A percentile compares a stretch with the other conserved stretches of the same genome.
Evolutionary conservation across 192 early-diverging fungal species (phyloP).

Genomic region (Coemansia sp.): DNA sequence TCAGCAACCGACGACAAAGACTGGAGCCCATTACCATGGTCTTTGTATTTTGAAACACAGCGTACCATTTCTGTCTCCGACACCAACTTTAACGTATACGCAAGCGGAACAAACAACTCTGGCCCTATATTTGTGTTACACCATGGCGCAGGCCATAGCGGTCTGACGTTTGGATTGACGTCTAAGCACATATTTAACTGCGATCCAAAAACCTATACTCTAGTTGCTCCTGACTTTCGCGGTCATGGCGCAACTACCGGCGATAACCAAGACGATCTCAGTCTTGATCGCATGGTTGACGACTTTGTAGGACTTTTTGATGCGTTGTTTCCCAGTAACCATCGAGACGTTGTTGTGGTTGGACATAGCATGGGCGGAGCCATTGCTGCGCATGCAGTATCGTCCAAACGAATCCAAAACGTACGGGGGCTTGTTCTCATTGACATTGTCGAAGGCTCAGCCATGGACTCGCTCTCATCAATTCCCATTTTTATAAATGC

Average conservation of each 20-base stretch:
- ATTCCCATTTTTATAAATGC: conserved; percentile 45
- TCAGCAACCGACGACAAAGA: background rate
- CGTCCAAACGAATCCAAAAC: conserved; percentile 48
- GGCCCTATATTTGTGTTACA: conserved; percentile 74
- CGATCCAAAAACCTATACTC: conserved; percentile 21
- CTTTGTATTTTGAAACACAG: conserved; percentile 59
- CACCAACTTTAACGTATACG: conserved; percentile 52
- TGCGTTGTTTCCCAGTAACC: conserved; percentile 50
- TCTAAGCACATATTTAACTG: conserved; percentile 54
- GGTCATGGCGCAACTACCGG: conserved; percentile 64
- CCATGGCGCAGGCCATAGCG: conserved; percentile 78
- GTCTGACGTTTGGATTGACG: conserved; percentile 65
- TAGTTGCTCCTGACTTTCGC: conserved; percentile 69
- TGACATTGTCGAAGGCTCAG: conserved; percentile 78
- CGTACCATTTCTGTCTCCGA: conserved; percentile 30
- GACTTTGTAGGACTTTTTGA: conserved; percentile 60
- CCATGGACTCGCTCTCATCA: conserved; percentile 47
- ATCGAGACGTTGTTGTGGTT: conserved; percentile 63
- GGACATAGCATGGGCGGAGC: conserved; percentile 86
- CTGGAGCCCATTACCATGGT: conserved; percentile 53
- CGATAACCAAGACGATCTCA: conserved; percentile 56
- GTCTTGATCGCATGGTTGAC: conserved; percentile 57
- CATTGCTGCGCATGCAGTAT: conserved; percentile 60
- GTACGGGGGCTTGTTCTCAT: conserved; percentile 66
- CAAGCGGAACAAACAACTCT: conserved; percentile 19